phyloP scores from a whole-genome alignment of 352 stramenopile genomes.

The Phytopythium oedochilum region DNA sequence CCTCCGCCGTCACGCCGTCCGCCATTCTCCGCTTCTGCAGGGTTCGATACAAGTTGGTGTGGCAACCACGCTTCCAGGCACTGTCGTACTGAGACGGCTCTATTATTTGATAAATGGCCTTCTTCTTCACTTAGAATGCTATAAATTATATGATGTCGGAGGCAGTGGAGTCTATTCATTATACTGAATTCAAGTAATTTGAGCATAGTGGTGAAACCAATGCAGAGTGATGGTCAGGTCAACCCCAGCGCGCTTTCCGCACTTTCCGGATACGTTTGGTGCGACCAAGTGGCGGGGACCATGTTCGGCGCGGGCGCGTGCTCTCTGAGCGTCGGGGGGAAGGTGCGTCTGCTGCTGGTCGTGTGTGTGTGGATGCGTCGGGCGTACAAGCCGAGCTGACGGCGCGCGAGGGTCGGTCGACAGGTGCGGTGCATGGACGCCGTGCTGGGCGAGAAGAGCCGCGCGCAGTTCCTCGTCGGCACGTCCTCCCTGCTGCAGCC shows the following conservation, averaged over 20 bases:
- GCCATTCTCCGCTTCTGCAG: neutral
- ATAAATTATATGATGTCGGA: neutral
- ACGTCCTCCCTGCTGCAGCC: conserved; percentile 54
- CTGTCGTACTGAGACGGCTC: neutral
- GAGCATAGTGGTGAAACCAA: too few species aligned
- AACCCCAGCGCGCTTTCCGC: neutral
- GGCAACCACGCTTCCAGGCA: too few species aligned
- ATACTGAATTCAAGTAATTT: too few species aligned
- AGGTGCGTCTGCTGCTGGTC: conserved; percentile 10
- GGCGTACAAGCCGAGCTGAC: neutral
- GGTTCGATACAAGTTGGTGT: too few species aligned
- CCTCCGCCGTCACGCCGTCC: conserved; percentile 30
- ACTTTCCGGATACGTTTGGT: neutral
- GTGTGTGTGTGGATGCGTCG: neutral
- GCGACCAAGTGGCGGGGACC: neutral
- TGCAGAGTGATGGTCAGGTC: neutral
- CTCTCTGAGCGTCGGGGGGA: conserved; percentile 39
- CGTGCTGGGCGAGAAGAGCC: conserved; percentile 55
- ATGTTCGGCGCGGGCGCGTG: conserved; percentile 30
- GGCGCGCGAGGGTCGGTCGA: neutral
- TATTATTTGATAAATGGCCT: neutral
- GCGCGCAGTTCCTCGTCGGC: conserved; percentile 60
- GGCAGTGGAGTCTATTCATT: too few species aligned
- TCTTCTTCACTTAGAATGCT: too few species aligned
- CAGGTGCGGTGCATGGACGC: conserved; percentile 69